phyloP scores from a whole-genome alignment of 2,329 filamentous ascomycete species.

The Fusarium irregulare region DNA sequence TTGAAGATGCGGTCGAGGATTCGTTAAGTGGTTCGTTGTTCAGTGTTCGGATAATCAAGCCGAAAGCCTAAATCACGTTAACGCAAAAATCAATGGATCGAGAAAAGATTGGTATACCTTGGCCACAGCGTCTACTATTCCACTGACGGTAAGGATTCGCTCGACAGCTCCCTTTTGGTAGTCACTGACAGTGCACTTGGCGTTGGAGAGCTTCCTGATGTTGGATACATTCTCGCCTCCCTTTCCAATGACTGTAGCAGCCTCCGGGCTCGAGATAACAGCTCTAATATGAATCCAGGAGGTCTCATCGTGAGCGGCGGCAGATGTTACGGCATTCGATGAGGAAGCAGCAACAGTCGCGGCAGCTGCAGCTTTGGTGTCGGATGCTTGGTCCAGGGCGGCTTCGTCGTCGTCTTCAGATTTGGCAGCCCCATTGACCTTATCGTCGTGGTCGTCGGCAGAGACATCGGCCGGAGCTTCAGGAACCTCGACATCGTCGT shows the following conservation, averaged over 20 bases:
- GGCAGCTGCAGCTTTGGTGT: slow-evolving; percentile 55
- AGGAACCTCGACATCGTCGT: slow-evolving; percentile 63
- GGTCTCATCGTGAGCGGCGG: slow-evolving; percentile 83
- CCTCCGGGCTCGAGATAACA: slow-evolving; percentile 96
- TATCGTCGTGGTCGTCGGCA: slow-evolving; percentile 60
- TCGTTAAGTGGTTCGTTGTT: slow-evolving; percentile 95
- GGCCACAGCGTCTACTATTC: slow-evolving; percentile 93
- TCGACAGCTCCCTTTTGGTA: slow-evolving; percentile 97
- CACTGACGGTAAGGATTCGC: slow-evolving; percentile 96
- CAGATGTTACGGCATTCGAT: slow-evolving; percentile 56
- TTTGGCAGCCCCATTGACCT: slow-evolving; percentile 62
- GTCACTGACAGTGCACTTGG: slow-evolving; percentile 98
- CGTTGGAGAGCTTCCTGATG: slow-evolving; percentile 93
- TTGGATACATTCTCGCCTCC: slow-evolving; percentile 98
- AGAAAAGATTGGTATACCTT: slow-evolving; percentile 73
- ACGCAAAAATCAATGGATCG: slow-evolving; percentile 18
- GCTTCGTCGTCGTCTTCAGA: slow-evolving; percentile 45
- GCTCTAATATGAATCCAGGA: slow-evolving; percentile 97
- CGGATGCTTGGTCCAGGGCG: slow-evolving; percentile 49
- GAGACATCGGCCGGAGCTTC: slow-evolving; percentile 50
- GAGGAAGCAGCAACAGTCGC: slow-evolving; percentile 54
- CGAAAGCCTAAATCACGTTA: slow-evolving; percentile 78
- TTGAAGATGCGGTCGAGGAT: slow-evolving; percentile 90
- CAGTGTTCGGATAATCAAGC: slow-evolving; percentile 95
- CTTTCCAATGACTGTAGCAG: slow-evolving; percentile 97